Evolutionary conservation across 257 asterid species (phyloP).

Genomic region (Nyctanthes arbortristis): DNA sequence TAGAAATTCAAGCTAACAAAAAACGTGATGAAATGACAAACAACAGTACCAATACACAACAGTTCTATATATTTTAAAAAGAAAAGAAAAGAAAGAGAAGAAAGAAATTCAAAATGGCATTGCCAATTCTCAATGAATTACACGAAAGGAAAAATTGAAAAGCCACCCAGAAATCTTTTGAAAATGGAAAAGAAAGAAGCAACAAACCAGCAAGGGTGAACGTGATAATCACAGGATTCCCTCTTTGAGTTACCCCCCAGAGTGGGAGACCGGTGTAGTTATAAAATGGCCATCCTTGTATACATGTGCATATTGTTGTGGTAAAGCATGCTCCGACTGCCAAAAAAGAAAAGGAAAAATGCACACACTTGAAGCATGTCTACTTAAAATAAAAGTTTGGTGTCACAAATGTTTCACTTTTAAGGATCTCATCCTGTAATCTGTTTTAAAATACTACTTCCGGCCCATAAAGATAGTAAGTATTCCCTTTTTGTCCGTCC

Average conservation of each 20-base stretch:
- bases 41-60: conserved; percentile 25
- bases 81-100: no score
- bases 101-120: conserved; percentile 1
- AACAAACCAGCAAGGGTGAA: conserved; percentile 14
- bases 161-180: conserved; percentile 26
- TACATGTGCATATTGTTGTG: conserved; percentile 76
- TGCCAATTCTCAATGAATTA: conserved; percentile 10
- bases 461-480: no score
- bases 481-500: no score
- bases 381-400: background rate
- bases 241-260: conserved; percentile 61
- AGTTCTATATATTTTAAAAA: conserved; percentile 9
- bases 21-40: conserved; percentile 8
- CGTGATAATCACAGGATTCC: background rate
- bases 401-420: background rate
- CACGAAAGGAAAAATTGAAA: conserved; percentile 5
- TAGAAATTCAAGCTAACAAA: background rate
- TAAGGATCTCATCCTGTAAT: background rate
- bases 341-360: conserved; percentile 7
- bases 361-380: background rate
- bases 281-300: conserved; percentile 80
- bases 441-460: background rate
- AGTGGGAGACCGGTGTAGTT: conserved; percentile 88
- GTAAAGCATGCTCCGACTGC: conserved; percentile 91
- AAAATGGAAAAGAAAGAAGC: conserved; percentile 21